A percentile compares a stretch with the other conserved stretches of the same genome.
These are phyloP conservation scores for Linum lewisii DNA, from an alignment of 345 rosid genomes.

Conservation along the genomic window DNA sequence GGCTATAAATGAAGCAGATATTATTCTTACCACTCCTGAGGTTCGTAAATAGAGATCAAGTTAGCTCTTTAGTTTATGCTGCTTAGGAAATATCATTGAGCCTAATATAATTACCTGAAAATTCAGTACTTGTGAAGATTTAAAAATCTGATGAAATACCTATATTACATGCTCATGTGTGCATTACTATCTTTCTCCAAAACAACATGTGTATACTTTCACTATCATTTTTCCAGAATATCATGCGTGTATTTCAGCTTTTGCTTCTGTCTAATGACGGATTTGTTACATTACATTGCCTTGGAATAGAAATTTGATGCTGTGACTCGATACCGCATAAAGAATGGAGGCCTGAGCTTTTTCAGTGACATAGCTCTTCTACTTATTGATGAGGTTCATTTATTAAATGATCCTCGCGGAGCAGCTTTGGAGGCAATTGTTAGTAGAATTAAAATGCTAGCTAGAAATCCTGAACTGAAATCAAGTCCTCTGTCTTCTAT, in stretches of 20 bases:
- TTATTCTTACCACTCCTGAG: conserved; percentile 95
- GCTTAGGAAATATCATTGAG: not conserved
- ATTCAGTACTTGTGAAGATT: no score
- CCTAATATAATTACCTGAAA: not conserved
- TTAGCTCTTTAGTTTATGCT: not conserved
- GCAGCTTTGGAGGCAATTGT: conserved; percentile 92
- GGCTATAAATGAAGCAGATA: conserved; percentile 81
- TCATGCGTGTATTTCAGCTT: not conserved
- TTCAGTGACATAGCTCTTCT: conserved; percentile 85
- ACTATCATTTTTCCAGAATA: not conserved
- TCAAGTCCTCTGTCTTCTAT: conserved; percentile 62
- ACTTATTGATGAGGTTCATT: conserved; percentile 94
- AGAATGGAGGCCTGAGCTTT: conserved; percentile 88
- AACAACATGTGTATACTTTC: not conserved
- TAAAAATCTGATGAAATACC: no score
- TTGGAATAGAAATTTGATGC: conserved; percentile 88
- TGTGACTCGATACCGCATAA: conserved; percentile 76
- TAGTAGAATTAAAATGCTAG: conserved; percentile 86
- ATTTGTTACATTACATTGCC: not conserved
- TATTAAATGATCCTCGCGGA: conserved; percentile 91
- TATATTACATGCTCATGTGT: not conserved
- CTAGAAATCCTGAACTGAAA: conserved; percentile 64
- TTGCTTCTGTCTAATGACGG: not conserved
- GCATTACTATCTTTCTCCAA: not conserved
- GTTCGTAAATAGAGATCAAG: conserved; percentile 23